Evolutionary conservation across 768 basidiomycete genomes (phyloP), one percentile per base, ranked within the genome.

Genomic region (Leccinum imitatum): DNA sequence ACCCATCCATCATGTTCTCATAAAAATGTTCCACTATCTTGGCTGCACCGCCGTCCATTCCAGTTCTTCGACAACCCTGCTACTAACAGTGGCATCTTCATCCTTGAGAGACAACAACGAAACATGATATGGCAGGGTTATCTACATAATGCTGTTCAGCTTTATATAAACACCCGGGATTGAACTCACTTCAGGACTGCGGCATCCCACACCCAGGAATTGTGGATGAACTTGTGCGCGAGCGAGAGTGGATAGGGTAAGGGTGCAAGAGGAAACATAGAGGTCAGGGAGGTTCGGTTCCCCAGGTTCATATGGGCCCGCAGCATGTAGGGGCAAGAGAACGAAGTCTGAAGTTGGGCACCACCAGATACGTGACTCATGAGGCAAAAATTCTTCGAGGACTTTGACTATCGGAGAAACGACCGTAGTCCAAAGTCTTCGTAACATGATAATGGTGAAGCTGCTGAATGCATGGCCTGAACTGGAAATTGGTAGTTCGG

Each of bases 71-170:
- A 44, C n/a, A 44, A 44, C 41, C 41, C 41, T 44, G 41, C 30
- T 30, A 30, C 41, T 10, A 17, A 44, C 41, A 14, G 41, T 44
- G 41, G n/a, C 41, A 17, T 44, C 41, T 17, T 0, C 7, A 44
- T 44, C n/a, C n/a, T n/a, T 44, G 6, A 44, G 41, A 44, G 7
- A 19, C 41, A 4, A 8, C 41, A 44, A 44, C 17, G n/a, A 19
- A 7, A n/a, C n/a, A 14, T 4, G n/a, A 19, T 30, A 0, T 30
- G n/a, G 41, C 41, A 6, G n/a, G n/a, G 4, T 44, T 44, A 9
- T n/a, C 41, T 0, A 6, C 3, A 10, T 19, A 4, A 44, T 75
- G 69, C 44, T 46, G 11, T 46, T 9, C 17, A 46, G 10, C 19
- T 46, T 4, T 46, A 9, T 10, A 46, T 46, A 46, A 46, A 46